phyloP scores from a whole-genome alignment of 495 filamentous ascomycete species.

The Filosporella fistucella region DNA sequence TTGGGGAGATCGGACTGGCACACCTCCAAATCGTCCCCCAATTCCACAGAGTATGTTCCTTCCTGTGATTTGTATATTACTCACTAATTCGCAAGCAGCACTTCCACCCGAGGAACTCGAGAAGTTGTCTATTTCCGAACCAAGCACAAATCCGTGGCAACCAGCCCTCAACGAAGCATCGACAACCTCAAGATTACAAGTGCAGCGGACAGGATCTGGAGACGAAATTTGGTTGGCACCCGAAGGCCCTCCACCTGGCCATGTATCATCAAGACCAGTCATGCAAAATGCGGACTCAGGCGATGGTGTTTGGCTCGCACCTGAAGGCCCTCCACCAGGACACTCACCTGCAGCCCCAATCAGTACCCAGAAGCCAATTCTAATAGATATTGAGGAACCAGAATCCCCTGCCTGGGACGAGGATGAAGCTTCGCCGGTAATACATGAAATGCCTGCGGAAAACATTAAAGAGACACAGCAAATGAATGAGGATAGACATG shows the following conservation, averaged over 20 bases:
- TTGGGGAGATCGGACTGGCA: constrained; percentile 18
- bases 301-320: constrained; percentile 13
- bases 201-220: too few relatives aligned
- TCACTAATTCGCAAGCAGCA: constrained; percentile 10
- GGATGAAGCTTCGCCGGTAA: constrained; percentile 24
- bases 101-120: constrained; percentile 22
- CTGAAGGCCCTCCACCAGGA: constrained; percentile 9
- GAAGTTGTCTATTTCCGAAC: constrained; percentile 32
- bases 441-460: constrained; percentile 19
- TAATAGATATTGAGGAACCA: constrained; percentile 33
- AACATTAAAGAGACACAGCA: constrained; percentile 20
- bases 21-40: constrained; percentile 21
- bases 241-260: too few relatives aligned
- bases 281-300: constrained; percentile 13
- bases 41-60: constrained; percentile 10
- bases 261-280: constrained; percentile 2
- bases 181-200: too few relatives aligned
- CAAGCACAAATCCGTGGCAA: constrained; percentile 48
- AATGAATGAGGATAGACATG: constrained; percentile 32
- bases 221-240: too few relatives aligned
- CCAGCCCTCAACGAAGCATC: constrained; percentile 29
- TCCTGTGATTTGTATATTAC: neutral
- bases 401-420: constrained; percentile 33
- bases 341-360: constrained; percentile 15
- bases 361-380: constrained; percentile 18